Conservation (phyloP, 2,329 filamentous ascomycete genomes). For the Phyllosticta citrichinensis region DNA sequence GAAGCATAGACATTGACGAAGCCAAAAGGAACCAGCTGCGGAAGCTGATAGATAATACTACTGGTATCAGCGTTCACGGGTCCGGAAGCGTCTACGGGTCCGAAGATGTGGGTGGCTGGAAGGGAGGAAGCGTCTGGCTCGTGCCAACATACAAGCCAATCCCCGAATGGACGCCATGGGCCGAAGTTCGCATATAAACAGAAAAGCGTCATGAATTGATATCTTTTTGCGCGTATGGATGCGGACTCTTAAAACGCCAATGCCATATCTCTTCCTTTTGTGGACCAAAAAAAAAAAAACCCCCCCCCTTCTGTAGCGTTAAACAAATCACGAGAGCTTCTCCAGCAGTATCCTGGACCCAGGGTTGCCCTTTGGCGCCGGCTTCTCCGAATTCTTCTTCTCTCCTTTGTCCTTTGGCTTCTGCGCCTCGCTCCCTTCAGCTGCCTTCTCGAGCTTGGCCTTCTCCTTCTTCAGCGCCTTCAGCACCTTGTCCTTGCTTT, state of each 20-base stretch:
- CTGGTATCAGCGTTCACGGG: conserved; percentile 18
- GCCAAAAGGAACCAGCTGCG: conserved; percentile 17
- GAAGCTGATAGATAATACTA: conserved; percentile 15
- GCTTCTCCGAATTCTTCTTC: conserved; percentile 13
- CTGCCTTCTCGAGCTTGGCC: conserved; percentile 59
- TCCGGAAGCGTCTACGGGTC: conserved; percentile 16
- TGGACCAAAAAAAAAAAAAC: neutral
- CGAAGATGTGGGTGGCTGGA: conserved; percentile 21
- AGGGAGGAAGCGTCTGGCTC: conserved; percentile 29
- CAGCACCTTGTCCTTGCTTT: conserved; percentile 54
- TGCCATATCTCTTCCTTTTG: neutral
- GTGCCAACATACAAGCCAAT: conserved; percentile 30
- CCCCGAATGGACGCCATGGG: conserved; percentile 22
- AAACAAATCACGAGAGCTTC: conserved; percentile 16
- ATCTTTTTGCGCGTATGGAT: neutral
- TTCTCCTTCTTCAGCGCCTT: conserved; percentile 63
- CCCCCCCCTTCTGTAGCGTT: neutral
- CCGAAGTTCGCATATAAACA: neutral
- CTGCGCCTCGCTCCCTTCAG: conserved; percentile 44
- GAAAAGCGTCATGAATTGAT: neutral
- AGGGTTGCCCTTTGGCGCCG: conserved; percentile 33
- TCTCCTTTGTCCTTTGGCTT: conserved; percentile 29
- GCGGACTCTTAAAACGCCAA: neutral
- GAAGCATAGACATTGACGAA: conserved; percentile 12
- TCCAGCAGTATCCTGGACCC: conserved; percentile 38